Evolutionary conservation across 352 stramenopile species (phyloP), one percentile per base, ranked within the genome.

Genomic region (Peronospora belbahrii): DNA sequence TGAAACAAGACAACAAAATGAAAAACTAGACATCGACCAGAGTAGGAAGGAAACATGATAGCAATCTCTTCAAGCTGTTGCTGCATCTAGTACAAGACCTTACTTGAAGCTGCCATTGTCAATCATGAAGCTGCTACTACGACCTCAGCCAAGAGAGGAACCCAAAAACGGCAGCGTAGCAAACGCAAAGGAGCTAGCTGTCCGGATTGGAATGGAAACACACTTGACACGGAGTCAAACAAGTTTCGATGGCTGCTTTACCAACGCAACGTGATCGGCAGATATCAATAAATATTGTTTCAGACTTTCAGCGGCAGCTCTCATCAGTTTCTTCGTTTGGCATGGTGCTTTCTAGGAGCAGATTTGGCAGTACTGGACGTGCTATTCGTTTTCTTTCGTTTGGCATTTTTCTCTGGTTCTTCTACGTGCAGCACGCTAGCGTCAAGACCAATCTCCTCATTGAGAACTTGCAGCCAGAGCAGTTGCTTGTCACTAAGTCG

Each of bases 401-500:
- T 66, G 5, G 48, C 34, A 31, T 59, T 54, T 18, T 73, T 75
- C 38, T 80, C 59, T 20, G 85, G 74, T 45, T 90, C 75, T 10
- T 85, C 74, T 14, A 90, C 75, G 25, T 90, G 70, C 48, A 83
- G 81, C 6, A 89, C 75, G n/a, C 55, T 68, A 7, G 68, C 51
- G 18, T 83, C 55, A 0, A 90, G 49, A n/a, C 67, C 62, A 18
- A 86, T 50, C 2, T 83, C 47, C 8, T 75, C 49, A 20, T 59
- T 77, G 17, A 95, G 44, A 3, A 89, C 49, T 7, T 84, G 41
- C 2, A 95, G 52, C 84, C 84, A 94, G 1, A 83, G 55, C n/a
- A 70, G 28, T 39, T 95, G 84, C 33, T 90, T 86, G 48, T 89
- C 76, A 30, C 76, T 91, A 1, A 95, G 62, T 30, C 72, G 74